Conservation (phyloP, 2,329 filamentous ascomycete genomes). For the Zasmidium citrigriseum region DNA sequence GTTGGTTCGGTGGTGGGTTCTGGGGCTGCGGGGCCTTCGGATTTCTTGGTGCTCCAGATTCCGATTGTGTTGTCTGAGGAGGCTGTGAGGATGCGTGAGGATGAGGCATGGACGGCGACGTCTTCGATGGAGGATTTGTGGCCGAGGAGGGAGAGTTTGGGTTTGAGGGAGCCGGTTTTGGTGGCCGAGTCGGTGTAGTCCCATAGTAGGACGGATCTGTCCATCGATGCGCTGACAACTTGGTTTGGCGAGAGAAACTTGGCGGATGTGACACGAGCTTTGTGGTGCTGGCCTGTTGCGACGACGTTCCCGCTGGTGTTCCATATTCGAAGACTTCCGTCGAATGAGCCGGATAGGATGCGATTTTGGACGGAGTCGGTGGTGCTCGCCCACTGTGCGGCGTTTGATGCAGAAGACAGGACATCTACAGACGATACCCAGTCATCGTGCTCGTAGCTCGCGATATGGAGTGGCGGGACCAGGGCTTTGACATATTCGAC, state of each 20-base stretch:
- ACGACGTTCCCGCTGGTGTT: constrained; percentile 83
- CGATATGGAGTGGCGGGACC: constrained; percentile 83
- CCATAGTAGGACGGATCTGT: constrained; percentile 86
- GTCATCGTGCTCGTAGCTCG: constrained; percentile 95
- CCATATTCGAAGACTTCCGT: constrained; percentile 87
- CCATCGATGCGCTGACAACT: constrained; percentile 79
- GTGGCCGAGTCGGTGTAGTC: constrained; percentile 69
- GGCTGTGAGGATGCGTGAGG: constrained; percentile 79
- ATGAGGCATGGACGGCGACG: constrained; percentile 71
- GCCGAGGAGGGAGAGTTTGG: constrained; percentile 79
- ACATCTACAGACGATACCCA: constrained; percentile 91
- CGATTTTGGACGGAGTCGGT: constrained; percentile 62
- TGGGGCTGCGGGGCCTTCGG: constrained; percentile 72
- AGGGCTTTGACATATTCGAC: constrained; percentile 93
- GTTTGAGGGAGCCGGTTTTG: constrained; percentile 56
- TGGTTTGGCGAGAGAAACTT: constrained; percentile 78
- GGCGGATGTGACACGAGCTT: constrained; percentile 75
- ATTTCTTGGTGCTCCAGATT: constrained; percentile 83
- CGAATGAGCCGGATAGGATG: constrained; percentile 90
- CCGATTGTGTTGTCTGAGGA: constrained; percentile 81
- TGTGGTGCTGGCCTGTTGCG: constrained; percentile 74
- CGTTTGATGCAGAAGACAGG: constrained; percentile 66
- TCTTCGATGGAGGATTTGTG: constrained; percentile 75
- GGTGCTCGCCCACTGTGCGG: constrained; percentile 58
- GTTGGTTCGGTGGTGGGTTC: constrained; percentile 64